These are phyloP conservation scores for Tuber melanosporum DNA, from an alignment of 495 filamentous ascomycete genomes.

Conservation along the genomic window DNA sequence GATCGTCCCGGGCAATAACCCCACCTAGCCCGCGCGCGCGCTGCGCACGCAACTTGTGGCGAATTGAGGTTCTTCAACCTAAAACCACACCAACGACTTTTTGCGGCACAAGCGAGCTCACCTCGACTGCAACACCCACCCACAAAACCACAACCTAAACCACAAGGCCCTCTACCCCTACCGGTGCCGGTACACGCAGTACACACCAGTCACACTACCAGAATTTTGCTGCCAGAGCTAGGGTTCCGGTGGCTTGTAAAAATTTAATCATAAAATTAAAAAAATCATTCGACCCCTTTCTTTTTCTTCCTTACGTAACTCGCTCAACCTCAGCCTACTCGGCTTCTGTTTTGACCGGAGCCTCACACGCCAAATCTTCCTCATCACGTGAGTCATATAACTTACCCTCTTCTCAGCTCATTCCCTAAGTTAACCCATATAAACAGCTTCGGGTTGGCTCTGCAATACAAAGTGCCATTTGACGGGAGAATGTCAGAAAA, in stretches of 20 bases:
- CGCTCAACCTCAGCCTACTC: not conserved
- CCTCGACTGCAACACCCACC: not conserved
- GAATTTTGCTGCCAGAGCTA: not conserved
- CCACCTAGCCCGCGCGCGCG: not conserved
- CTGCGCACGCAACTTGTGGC: not conserved
- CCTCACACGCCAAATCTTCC: not conserved
- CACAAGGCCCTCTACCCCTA: not conserved
- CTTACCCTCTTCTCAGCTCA: not conserved
- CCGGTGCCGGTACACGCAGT: not conserved
- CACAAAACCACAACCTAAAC: not conserved
- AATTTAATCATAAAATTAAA: not conserved
- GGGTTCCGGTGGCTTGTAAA: not conserved
- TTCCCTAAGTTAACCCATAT: not conserved
- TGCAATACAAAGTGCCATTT: not conserved
- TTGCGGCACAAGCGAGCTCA: not conserved
- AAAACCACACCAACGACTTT: not conserved
- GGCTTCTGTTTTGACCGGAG: not conserved
- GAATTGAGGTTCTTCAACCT: not conserved
- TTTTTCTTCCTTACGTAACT: constrained; percentile 1
- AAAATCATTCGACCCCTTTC: not conserved
- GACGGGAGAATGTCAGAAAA: not conserved
- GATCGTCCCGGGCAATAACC: not conserved
- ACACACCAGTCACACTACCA: not conserved
- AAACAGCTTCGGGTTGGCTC: not conserved
- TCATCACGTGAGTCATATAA: not conserved